phyloP scores from a whole-genome alignment of 2,329 filamentous ascomycete genomes.

The Apiospora sp. region DNA sequence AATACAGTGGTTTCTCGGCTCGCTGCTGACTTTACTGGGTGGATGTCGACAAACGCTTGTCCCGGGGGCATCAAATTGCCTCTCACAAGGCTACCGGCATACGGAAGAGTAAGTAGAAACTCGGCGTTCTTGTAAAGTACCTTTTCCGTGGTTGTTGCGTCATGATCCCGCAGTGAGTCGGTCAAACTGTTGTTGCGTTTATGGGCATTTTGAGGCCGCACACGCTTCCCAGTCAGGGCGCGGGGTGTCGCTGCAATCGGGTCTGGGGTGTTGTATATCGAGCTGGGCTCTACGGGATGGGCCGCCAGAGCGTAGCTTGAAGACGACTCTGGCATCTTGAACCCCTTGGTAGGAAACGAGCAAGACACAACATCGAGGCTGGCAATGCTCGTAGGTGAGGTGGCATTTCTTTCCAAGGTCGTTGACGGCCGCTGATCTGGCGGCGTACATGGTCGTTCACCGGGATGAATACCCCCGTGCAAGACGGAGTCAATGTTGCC shows the following conservation, averaged over 20 bases:
- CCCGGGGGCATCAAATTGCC: constrained; percentile 85
- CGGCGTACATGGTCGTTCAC: constrained; percentile 56
- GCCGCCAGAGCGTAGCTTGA: constrained; percentile 56
- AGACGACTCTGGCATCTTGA: constrained; percentile 49
- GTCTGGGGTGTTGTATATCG: constrained; percentile 54
- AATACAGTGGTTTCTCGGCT: constrained; percentile 64
- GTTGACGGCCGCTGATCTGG: constrained; percentile 42
- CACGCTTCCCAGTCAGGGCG: constrained; percentile 64
- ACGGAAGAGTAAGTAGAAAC: constrained; percentile 68
- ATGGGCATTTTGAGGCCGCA: constrained; percentile 68
- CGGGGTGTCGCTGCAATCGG: constrained; percentile 67
- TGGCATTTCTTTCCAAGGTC: constrained; percentile 43
- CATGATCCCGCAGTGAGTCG: constrained; percentile 78
- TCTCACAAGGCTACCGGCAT: constrained; percentile 84
- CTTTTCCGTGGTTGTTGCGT: constrained; percentile 55
- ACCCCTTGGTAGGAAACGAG: constrained; percentile 65
- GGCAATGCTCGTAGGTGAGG: constrained; percentile 64
- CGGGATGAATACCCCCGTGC: constrained; percentile 34
- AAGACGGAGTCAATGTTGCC: constrained; percentile 58
- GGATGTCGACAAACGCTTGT: constrained; percentile 79
- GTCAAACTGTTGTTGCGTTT: constrained; percentile 89
- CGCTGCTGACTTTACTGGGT: constrained; percentile 55
- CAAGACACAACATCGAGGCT: constrained; percentile 70
- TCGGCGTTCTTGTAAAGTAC: constrained; percentile 62
- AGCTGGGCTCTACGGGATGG: constrained; percentile 64